Evolutionary conservation across 306 rosid species (phyloP).

Genomic region (Luffa aegyptiaca): DNA sequence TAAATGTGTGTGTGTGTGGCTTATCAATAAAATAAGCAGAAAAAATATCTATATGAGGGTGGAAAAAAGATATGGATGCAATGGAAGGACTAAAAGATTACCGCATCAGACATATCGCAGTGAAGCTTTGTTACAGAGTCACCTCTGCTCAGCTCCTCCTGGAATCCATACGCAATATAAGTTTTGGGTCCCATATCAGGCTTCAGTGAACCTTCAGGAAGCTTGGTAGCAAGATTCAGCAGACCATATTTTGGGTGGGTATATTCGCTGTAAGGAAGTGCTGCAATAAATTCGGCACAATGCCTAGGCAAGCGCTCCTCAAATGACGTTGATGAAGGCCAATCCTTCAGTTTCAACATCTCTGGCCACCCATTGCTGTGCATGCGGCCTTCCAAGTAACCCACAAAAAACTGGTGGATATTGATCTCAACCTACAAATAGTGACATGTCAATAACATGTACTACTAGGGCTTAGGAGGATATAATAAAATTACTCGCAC

Average conservation of each 20-base stretch:
- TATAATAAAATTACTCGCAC: background rate
- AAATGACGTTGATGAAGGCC: constrained; percentile 34
- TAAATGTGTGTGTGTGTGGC: background rate
- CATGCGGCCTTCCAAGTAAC: constrained; percentile 29
- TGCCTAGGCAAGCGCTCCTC: constrained; percentile 39
- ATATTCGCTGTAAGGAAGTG: constrained; percentile 32
- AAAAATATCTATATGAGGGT: background rate
- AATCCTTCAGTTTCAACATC: constrained; percentile 38
- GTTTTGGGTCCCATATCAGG: constrained; percentile 42
- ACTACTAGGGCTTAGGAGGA: background rate
- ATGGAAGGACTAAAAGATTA: constrained; percentile 10
- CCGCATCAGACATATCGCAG: constrained; percentile 43
- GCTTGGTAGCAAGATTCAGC: constrained; percentile 31
- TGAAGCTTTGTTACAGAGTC: constrained; percentile 38
- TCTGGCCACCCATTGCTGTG: constrained; percentile 29
- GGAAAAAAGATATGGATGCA: background rate
- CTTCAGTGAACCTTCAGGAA: constrained; percentile 25
- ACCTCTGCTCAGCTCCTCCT: constrained; percentile 31
- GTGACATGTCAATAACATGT: background rate
- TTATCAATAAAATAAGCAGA: background rate
- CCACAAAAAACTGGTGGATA: constrained; percentile 30
- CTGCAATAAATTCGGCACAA: constrained; percentile 30
- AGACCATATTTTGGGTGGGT: constrained; percentile 29
- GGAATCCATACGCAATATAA: constrained; percentile 31
- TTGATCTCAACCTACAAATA: constrained; percentile 30